Evolutionary conservation across 2,329 filamentous ascomycete genomes (phyloP), one percentile per base, ranked within the genome.

Genomic region (Calonectria leucothoes): DNA sequence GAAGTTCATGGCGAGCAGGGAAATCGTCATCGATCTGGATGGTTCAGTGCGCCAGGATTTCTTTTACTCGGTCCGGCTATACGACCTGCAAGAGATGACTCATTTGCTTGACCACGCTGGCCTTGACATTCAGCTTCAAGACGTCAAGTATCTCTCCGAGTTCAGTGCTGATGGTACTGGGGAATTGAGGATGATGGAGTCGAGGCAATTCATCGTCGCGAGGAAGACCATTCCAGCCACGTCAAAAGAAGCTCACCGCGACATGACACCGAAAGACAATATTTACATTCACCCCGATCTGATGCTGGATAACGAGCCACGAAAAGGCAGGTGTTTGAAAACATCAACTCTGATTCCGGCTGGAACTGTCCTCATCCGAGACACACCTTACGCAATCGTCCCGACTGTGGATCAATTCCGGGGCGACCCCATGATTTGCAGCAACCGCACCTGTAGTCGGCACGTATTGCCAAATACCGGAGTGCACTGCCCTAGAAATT

Each of bases 11-110:
- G 55, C 55, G 3, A 61, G 55, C 15, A 61, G 55, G 39, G 55
- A 61, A 61, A 61, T 61, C 8, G 55, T 61, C 55, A 61, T 61
- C n/a, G 55, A 61, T 20, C 23, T 61, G 15, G 55, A 61, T 39
- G 55, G 55, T 8, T 61, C 55, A 8, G 55, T 61, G 23, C 55
- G 55, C 23, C 55, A 61, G 23, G 55, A 61, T 12, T 61, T 61
- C 14, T 61, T 61, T 23, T 61, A 39, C 23, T 61, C 55, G 17
- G 55, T 61, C 7, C 33, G 55, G 11, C 15, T 61, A 37, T 61
- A 61, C 33, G 33, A 39, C 7, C 14, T 61, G 35, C 33, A 61
- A 6, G 55, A 61, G 17, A 61, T 61, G 55, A 61, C 37, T 5
- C 55, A 35, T 35, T 17, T 61, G 25, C 33, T 61, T 17, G 33